These are phyloP conservation scores for Magnolia changhungtana DNA, from an alignment of 164 flowering plant species.

Conservation along the genomic window DNA sequence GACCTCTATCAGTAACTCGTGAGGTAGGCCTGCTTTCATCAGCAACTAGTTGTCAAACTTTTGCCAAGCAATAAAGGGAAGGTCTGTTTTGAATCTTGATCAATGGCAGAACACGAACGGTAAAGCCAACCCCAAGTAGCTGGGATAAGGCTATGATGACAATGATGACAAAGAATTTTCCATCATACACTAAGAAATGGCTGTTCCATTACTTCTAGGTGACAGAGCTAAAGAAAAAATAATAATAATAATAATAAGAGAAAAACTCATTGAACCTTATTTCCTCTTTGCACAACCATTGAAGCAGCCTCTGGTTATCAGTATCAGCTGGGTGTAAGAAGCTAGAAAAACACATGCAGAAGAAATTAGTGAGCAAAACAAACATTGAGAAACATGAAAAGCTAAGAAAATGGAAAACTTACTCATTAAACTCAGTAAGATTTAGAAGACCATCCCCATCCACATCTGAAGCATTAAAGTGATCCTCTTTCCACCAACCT, in stretches of 20 bases:
- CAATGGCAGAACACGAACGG: too few relatives aligned
- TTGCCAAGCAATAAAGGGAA: too few relatives aligned
- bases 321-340: slow-evolving; percentile 93
- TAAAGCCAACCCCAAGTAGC: too few relatives aligned
- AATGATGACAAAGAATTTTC: not conserved
- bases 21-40: too few relatives aligned
- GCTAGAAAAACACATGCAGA: slow-evolving; percentile 34
- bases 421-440: slow-evolving; percentile 91
- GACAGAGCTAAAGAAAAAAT: not conserved
- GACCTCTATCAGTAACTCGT: too few relatives aligned
- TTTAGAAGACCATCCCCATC: slow-evolving; percentile 88
- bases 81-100: too few relatives aligned
- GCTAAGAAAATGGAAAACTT: slow-evolving; percentile 23
- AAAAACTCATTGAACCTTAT: slow-evolving; percentile 46
- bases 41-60: too few relatives aligned
- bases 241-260: not conserved
- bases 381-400: not conserved
- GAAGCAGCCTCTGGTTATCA: slow-evolving; percentile 67
- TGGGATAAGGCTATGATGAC: too few relatives aligned
- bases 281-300: slow-evolving; percentile 94
- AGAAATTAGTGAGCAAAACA: slow-evolving; percentile 3
- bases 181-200: not conserved
- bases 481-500: slow-evolving; percentile 99
- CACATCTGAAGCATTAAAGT: slow-evolving; percentile 91
- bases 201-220: not conserved